Evolutionary conservation across 192 early-diverging fungal species (phyloP), one percentile per base, ranked within the genome.

Genomic region (Kickxella alabastrina): DNA sequence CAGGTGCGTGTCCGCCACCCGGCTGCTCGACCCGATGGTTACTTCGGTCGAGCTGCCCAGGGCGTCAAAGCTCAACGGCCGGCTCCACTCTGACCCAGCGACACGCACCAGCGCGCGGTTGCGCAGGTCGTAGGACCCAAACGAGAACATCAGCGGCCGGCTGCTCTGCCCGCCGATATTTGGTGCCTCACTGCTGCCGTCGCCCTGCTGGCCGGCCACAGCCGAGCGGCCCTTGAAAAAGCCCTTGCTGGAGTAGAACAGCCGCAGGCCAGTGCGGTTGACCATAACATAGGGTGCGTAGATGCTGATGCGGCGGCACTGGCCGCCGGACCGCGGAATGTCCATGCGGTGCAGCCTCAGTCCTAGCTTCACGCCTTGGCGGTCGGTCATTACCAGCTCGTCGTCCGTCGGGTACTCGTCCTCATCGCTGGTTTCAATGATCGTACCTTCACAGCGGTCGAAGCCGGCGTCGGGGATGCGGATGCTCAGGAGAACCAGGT

Each of bases 11-110:
- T 88, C 87, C 25, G 83, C 25, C 3, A 55, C 3, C 52, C 45
- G 25, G 65, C 68, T 28, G 15, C 54, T 21, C 3, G 80, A 77
- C 18, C 84, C 84, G 21, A 99, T 77, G 12, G 79, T 63, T 1
- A 96, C 77, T 42, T 90, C 90, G 50, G 86, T 82, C 8, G 85
- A 79, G 51, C 86, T 92, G 9, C 94, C 93, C 42, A 96, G 87
- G 2, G 93, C 92, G 55, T 99, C 96, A 62, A 99, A 97, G 72
- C 93, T 97, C 37, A 95, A 62, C 2, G 88, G 90, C 53, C 83
- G 65, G 36, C 92, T 95, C 89, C 88, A 92, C 2, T 91, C 87
- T 0, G 89, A 87, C 15, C 84, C 80, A 10, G 57, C 65, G 0
- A 89, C 76, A 53, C 88, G 83, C 22, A 96, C 77, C 44, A 92